Conservation (phyloP, 345 rosid species). For the Gossypium herbaceum region DNA sequence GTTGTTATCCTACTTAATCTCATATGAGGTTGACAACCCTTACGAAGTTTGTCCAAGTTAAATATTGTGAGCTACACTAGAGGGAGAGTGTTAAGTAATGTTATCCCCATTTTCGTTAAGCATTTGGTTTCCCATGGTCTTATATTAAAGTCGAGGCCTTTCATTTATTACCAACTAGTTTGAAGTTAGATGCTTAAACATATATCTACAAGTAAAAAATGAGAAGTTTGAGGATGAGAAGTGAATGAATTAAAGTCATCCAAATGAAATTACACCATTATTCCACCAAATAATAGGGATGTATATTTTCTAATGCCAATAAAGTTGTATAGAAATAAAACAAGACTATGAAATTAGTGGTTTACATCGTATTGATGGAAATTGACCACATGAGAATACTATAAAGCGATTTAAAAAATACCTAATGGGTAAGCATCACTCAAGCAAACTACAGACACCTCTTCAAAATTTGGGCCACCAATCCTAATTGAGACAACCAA, state of each 20-base stretch:
- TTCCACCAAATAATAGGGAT: neutral
- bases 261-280: neutral
- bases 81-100: neutral
- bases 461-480: neutral
- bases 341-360: neutral
- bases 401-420: neutral
- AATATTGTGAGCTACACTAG: neutral
- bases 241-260: neutral
- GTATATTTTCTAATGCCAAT: neutral
- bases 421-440: neutral
- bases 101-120: neutral
- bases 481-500: slow-evolving; percentile 1
- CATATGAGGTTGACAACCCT: neutral
- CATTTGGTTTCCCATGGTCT: neutral
- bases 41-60: neutral
- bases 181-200: neutral
- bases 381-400: neutral
- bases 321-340: neutral
- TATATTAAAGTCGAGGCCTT: neutral
- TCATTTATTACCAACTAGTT: neutral
- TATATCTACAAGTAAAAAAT: neutral
- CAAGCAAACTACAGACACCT: neutral
- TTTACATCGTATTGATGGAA: neutral
- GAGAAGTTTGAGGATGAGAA: neutral
- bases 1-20: neutral